Conservation (phyloP, 768 basidiomycete species). For the Tricholoma matsutake region DNA sequence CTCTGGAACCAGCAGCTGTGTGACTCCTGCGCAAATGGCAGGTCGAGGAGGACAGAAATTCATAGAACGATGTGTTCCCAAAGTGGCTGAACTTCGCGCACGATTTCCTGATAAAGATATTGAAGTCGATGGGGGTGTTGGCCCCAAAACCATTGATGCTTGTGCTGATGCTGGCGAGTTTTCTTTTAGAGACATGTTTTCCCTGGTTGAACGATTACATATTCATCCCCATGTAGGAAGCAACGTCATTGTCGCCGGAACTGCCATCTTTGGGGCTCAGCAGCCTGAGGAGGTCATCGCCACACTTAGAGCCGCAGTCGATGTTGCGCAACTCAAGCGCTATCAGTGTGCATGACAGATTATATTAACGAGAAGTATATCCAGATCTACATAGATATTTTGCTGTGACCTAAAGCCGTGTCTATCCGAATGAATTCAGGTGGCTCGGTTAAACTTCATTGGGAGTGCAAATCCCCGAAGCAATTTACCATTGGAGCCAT, state of each 20-base stretch:
- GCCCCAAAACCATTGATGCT: slow-evolving; percentile 79
- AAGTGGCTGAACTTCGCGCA: slow-evolving; percentile 85
- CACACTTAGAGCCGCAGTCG: slow-evolving; percentile 65
- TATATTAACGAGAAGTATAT: background rate
- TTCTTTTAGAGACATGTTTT: background rate
- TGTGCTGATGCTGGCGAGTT: slow-evolving; percentile 85
- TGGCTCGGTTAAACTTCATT: background rate
- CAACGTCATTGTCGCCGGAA: slow-evolving; percentile 98
- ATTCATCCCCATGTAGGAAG: slow-evolving; percentile 55
- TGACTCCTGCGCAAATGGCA: slow-evolving; percentile 20
- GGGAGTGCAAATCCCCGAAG: background rate
- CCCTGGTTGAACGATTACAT: background rate
- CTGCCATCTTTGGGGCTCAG: slow-evolving; percentile 86
- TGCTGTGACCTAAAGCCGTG: background rate
- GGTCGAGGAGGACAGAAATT: slow-evolving; percentile 97
- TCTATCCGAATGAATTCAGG: background rate
- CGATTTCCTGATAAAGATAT: slow-evolving; percentile 95
- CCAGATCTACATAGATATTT: background rate
- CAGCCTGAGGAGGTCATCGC: slow-evolving; percentile 78
- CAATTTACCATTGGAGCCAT: slow-evolving; percentile 50
- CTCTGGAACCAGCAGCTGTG: background rate
- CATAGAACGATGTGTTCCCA: slow-evolving; percentile 86
- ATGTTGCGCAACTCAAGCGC: slow-evolving; percentile 56
- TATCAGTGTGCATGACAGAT: background rate
- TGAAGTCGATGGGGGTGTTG: slow-evolving; percentile 98